Percentiles rank a stretch among this genome's conserved stretches.
Evolutionary conservation across 768 basidiomycete species (phyloP).

Genomic region (Cubamyces sp.): DNA sequence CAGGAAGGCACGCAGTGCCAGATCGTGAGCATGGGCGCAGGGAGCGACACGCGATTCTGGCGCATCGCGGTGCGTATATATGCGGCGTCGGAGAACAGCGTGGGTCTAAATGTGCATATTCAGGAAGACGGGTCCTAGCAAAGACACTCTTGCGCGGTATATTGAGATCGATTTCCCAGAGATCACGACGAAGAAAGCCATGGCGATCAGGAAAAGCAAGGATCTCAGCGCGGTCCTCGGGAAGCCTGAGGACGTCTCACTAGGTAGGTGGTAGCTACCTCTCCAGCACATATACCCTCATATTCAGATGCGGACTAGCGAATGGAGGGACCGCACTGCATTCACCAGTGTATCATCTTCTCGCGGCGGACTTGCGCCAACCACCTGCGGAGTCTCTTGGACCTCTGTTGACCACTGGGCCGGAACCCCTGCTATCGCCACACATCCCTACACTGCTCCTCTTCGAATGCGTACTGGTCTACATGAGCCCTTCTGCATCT

Average conservation of each 20-base stretch:
- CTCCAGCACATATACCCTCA: too few species aligned
- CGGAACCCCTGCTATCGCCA: conserved; percentile 54
- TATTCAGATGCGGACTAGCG: conserved; percentile 38
- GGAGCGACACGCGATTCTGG: conserved; percentile 97
- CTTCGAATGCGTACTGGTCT: conserved; percentile 93
- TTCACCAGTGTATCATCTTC: conserved; percentile 64
- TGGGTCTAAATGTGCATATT: not conserved
- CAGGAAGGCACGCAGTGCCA: conserved; percentile 61
- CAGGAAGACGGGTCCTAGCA: conserved; percentile 58
- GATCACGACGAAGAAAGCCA: conserved; percentile 80
- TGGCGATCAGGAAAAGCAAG: conserved; percentile 72
- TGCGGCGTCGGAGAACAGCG: not conserved
- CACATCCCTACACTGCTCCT: conserved; percentile 79
- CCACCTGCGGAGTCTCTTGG: conserved; percentile 55
- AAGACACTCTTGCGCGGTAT: conserved; percentile 59
- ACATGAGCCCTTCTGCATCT: conserved; percentile 70
- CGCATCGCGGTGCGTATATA: conserved; percentile 69
- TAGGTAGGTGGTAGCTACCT: conserved; percentile 42
- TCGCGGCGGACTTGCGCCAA: conserved; percentile 77
- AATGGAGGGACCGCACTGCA: conserved; percentile 65
- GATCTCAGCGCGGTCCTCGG: conserved; percentile 59
- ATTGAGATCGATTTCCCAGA: conserved; percentile 93
- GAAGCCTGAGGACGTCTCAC: conserved; percentile 42
- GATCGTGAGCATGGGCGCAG: conserved; percentile 93
- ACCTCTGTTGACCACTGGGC: conserved; percentile 38